Evolutionary conservation across 352 stramenopile genomes (phyloP).

Genomic region (Globisporangium heterothallicum): DNA sequence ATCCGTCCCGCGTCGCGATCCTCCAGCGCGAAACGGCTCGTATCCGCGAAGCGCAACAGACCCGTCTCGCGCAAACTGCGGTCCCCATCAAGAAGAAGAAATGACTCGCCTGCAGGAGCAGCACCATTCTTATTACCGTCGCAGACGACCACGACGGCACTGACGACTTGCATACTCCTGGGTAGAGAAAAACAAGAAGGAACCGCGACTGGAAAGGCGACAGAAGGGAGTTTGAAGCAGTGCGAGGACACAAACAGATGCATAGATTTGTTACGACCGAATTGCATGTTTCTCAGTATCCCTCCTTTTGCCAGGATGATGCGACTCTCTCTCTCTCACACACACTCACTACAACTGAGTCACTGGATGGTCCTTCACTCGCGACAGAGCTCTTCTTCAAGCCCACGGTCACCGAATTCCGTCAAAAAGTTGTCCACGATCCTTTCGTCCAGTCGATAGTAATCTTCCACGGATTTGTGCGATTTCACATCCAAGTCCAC

Average conservation of each 20-base stretch:
- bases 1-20: slow-evolving; percentile 45
- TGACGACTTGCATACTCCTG: too few relatives aligned
- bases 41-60: slow-evolving; percentile 52
- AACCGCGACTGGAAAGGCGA: too few relatives aligned
- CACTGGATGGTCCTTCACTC: slow-evolving; percentile 22
- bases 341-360: background rate
- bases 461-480: slow-evolving; percentile 81
- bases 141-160: too few relatives aligned
- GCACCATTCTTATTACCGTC: background rate
- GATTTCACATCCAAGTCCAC: slow-evolving; percentile 86
- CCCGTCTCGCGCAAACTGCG: slow-evolving; percentile 24
- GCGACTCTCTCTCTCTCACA: slow-evolving; percentile 1
- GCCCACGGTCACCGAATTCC: slow-evolving; percentile 31
- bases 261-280: too few relatives aligned
- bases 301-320: too few relatives aligned
- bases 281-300: too few relatives aligned
- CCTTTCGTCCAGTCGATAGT: slow-evolving; percentile 76
- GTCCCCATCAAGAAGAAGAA: slow-evolving; percentile 19
- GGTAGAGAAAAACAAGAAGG: too few relatives aligned
- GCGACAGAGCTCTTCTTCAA: slow-evolving; percentile 26
- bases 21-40: slow-evolving; percentile 52
- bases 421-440: slow-evolving; percentile 58
- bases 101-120: slow-evolving; percentile 3
- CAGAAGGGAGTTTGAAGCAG: too few relatives aligned
- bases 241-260: too few relatives aligned